Conservation (phyloP, 176 grass and related monocot species). For the Tuctoria greenei region DNA sequence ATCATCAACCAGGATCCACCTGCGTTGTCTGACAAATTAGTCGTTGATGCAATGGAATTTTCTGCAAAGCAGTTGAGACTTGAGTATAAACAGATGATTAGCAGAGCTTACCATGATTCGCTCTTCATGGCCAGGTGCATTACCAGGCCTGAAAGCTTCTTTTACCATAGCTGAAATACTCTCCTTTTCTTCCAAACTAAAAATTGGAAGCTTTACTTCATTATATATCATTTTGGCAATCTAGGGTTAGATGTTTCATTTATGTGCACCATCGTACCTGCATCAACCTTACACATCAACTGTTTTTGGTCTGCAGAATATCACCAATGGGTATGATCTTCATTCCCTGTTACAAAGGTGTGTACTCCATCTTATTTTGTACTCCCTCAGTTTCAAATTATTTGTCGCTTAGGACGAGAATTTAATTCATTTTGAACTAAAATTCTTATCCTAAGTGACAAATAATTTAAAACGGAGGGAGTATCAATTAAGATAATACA, state of each 20-base stretch:
- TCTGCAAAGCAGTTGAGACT: constrained; percentile 61
- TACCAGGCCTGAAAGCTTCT: background rate
- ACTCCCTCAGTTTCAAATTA: too few relatives aligned
- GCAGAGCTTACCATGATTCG: constrained; percentile 97
- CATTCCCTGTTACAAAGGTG: constrained; percentile 99
- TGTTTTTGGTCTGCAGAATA: constrained; percentile 52
- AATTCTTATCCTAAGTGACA: too few relatives aligned
- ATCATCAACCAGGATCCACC: constrained; percentile 95
- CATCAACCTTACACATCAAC: background rate
- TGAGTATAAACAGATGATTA: constrained; percentile 79
- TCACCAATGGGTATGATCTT: constrained; percentile 99
- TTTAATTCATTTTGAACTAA: too few relatives aligned
- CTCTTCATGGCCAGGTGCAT: constrained; percentile 96
- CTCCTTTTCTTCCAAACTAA: background rate
- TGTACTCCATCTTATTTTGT: constrained; percentile 4
- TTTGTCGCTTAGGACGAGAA: too few relatives aligned
- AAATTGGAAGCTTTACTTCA: background rate
- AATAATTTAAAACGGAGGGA: too few relatives aligned
- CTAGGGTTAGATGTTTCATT: background rate
- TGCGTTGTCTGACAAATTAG: constrained; percentile 68
- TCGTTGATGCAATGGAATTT: constrained; percentile 69
- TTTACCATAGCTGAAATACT: background rate
- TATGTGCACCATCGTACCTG: background rate
- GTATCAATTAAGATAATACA: background rate
- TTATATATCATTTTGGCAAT: background rate